Evolutionary conservation across 2,329 filamentous ascomycete species (phyloP).

Genomic region (Aspergillus jensenii): DNA sequence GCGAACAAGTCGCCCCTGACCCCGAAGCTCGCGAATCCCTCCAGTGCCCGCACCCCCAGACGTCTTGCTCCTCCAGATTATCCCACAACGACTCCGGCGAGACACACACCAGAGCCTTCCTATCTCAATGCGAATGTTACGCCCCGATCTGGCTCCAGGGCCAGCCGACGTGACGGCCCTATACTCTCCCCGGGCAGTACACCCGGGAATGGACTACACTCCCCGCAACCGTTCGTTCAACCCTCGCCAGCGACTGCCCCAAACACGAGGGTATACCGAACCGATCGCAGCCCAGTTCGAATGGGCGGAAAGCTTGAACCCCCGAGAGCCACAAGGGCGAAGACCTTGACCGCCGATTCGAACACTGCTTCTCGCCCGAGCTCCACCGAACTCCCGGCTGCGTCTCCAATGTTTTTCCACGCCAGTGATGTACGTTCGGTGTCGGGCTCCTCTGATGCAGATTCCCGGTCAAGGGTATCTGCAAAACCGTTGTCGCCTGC

Average conservation of each 20-base stretch:
- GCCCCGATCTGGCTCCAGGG: constrained; percentile 73
- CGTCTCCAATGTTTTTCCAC: constrained; percentile 79
- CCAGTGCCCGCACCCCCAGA: constrained; percentile 29
- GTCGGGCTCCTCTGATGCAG: constrained; percentile 40
- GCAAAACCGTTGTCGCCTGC: constrained; percentile 27
- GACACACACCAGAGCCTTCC: constrained; percentile 53
- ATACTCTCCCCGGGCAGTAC: constrained; percentile 65
- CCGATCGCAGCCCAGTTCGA: constrained; percentile 37
- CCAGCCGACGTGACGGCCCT: constrained; percentile 68
- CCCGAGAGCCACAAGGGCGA: constrained; percentile 34
- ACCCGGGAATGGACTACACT: constrained; percentile 22
- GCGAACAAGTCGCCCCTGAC: constrained; percentile 57
- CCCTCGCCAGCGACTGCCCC: constrained; percentile 24
- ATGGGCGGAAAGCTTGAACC: constrained; percentile 29
- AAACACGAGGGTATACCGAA: constrained; percentile 24
- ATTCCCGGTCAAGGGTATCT: constrained; percentile 26
- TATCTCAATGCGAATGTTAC: constrained; percentile 70
- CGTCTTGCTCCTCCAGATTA: constrained; percentile 35
- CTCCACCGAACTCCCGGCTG: constrained; percentile 35
- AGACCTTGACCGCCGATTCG: constrained; percentile 38
- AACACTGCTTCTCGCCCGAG: constrained; percentile 32
- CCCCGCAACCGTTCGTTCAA: constrained; percentile 31
- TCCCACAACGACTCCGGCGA: constrained; percentile 33
- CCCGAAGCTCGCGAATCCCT: constrained; percentile 55
- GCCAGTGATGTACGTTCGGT: constrained; percentile 70